Base-by-base conservation (phyloP, 116 monocot genomes). In the Iris pallida region DNA sequence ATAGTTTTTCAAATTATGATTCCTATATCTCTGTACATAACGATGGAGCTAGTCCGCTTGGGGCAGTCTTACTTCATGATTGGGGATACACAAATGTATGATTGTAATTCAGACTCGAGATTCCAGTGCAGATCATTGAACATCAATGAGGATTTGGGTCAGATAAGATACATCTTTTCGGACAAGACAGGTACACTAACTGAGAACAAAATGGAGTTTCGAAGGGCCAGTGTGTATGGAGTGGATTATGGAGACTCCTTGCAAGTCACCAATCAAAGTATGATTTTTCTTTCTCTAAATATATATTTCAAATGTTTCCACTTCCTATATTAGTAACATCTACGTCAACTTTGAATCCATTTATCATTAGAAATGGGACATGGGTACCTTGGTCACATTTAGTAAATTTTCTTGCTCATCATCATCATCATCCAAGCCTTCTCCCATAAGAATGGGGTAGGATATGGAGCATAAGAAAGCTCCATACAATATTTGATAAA, bases 171-270 rank as follows among this genome's bases (percentile, higher is more conserved):
- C 42, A 70, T 85, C 14, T 85, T 85, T 56, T 85, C 85, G 0
- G 85, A 85, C 65, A 85, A 85, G 60, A 85, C 85, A 4, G 85
- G 85, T n/a, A 80, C 85, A 1, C 48, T 85, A 15, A 85, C 85
- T 0, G 76, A 85, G 71, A 80, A 85, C 58, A 85, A 81, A 74
- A 80, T 85, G 85, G 85, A 85, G 78, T 85, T 85, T 55, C 85
- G 61, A 71, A 77, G 75, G 30, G 77, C 74, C 1, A 77, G 77
- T 53, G 61, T 85, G 2, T 41, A 45, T 5, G 85, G 77, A 14
- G 53, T 71, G 1, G 85, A 85, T 71, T 85, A 77, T 55, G 70
- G 70, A 30, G 16, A 16, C 15, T 30, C 30, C 8, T 51, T 53
- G 5, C 41, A 30, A 30, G 30, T 30, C 30, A 3, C 30, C 30